phyloP scores from a whole-genome alignment of 2,329 filamentous ascomycete species.

The Dothistroma septosporum region DNA sequence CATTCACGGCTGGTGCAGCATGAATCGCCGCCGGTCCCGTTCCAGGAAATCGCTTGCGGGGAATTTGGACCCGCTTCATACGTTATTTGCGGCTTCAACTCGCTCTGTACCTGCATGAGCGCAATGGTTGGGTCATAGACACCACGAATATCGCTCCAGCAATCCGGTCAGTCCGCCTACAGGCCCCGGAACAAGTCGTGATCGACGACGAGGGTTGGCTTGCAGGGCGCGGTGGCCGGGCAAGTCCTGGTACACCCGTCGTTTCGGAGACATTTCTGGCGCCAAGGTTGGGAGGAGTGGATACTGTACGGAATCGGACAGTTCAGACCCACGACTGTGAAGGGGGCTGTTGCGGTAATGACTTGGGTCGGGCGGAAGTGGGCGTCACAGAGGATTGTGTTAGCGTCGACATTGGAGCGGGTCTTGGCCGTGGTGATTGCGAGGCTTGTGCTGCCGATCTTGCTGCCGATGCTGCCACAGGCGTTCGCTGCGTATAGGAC shows the following conservation, averaged over 20 bases:
- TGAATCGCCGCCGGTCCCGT: neutral
- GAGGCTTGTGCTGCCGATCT: constrained; percentile 19
- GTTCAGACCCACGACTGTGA: constrained; percentile 16
- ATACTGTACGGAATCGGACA: constrained; percentile 12
- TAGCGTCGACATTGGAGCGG: constrained; percentile 16
- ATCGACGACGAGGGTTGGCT: constrained; percentile 22
- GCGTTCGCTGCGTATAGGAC: constrained; percentile 21
- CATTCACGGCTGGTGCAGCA: neutral
- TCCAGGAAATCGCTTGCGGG: constrained; percentile 1
- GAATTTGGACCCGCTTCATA: neutral
- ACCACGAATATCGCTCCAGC: constrained; percentile 19
- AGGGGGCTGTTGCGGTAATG: constrained; percentile 14
- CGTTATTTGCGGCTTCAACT: neutral
- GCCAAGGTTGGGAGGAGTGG: constrained; percentile 22
- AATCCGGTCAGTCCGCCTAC: constrained; percentile 19
- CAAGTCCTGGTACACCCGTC: constrained; percentile 13
- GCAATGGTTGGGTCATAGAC: constrained; percentile 20
- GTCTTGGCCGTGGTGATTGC: constrained; percentile 15
- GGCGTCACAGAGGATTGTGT: constrained; percentile 7
- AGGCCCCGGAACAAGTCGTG: constrained; percentile 11
- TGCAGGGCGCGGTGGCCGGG: constrained; percentile 15
- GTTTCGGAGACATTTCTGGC: constrained; percentile 7
- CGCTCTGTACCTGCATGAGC: constrained; percentile 4
- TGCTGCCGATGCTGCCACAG: constrained; percentile 14
- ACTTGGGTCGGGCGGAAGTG: constrained; percentile 8